phyloP scores from a whole-genome alignment of 2,329 filamentous ascomycete genomes.

The Chaetomiaceae sp. region DNA sequence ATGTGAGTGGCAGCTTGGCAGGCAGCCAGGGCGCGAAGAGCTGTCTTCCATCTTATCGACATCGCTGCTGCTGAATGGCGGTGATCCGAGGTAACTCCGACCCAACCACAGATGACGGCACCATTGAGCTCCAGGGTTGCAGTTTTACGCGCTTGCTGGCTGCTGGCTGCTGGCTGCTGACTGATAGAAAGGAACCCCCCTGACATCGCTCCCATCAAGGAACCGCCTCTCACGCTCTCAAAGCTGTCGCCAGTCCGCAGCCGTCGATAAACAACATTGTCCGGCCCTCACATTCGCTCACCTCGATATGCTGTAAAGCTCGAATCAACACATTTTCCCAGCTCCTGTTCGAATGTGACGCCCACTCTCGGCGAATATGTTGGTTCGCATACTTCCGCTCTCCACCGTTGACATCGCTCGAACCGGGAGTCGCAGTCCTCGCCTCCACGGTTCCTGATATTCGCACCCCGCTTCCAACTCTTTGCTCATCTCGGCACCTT shows the following conservation, averaged over 20 bases:
- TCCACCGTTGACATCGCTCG: slow-evolving; percentile 26
- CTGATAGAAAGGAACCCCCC: background rate
- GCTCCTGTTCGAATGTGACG: slow-evolving; percentile 21
- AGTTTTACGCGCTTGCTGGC: slow-evolving; percentile 5
- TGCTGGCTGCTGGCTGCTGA: slow-evolving; percentile 1
- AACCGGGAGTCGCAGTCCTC: slow-evolving; percentile 23
- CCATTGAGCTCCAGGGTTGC: background rate
- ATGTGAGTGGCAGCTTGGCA: slow-evolving; percentile 3
- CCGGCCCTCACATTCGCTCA: no score
- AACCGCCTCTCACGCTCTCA: background rate
- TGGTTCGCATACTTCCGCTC: slow-evolving; percentile 22
- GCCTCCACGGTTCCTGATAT: slow-evolving; percentile 19
- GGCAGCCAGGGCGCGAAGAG: background rate
- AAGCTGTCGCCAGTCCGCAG: background rate
- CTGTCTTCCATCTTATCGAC: background rate
- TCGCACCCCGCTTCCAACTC: background rate
- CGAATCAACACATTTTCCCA: background rate
- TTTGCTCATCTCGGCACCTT: background rate
- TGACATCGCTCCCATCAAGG: background rate
- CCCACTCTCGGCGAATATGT: slow-evolving; percentile 25
- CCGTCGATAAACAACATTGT: no score
- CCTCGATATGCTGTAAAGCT: slow-evolving; percentile 3
- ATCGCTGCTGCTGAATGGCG: background rate
- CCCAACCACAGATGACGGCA: slow-evolving; percentile 12
- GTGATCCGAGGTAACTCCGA: slow-evolving; percentile 14